Conservation (phyloP, 768 basidiomycete genomes). For the Leccinum disarticulatum region DNA sequence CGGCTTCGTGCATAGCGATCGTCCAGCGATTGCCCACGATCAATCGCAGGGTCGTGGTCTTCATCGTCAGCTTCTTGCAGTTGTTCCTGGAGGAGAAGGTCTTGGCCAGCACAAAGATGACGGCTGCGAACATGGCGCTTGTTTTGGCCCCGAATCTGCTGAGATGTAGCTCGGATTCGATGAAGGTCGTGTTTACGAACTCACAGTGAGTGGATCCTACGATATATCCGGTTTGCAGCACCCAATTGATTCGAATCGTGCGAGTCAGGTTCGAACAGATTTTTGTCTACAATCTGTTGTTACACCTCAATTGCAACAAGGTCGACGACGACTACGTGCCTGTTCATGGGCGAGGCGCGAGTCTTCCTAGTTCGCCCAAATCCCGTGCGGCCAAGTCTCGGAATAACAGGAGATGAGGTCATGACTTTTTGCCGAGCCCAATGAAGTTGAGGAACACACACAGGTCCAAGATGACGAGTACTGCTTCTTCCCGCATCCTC, state of each 20-base stretch:
- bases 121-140: constrained; percentile 79
- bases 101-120: constrained; percentile 82
- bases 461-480: neutral
- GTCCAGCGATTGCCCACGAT: constrained; percentile 78
- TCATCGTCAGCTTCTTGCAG: constrained; percentile 89
- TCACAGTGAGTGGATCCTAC: constrained; percentile 68
- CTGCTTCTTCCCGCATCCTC: neutral
- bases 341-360: constrained; percentile 76
- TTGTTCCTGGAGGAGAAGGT: constrained; percentile 80
- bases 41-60: constrained; percentile 83
- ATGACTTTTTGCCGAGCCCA: neutral
- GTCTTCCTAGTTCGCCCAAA: constrained; percentile 41
- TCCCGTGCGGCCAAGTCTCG: constrained; percentile 57
- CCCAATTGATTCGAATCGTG: constrained; percentile 7
- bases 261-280: constrained; percentile 76
- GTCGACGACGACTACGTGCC: constrained; percentile 80
- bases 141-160: constrained; percentile 93
- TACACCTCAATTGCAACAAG: constrained; percentile 73
- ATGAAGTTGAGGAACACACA: neutral
- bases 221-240: neutral
- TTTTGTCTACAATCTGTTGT: constrained; percentile 81
- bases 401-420: constrained; percentile 40
- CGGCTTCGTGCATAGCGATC: constrained; percentile 69
- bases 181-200: constrained; percentile 88
- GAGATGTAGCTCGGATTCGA: constrained; percentile 83